Conservation (phyloP, 345 rosid genomes). For the Kandelia obovata region DNA sequence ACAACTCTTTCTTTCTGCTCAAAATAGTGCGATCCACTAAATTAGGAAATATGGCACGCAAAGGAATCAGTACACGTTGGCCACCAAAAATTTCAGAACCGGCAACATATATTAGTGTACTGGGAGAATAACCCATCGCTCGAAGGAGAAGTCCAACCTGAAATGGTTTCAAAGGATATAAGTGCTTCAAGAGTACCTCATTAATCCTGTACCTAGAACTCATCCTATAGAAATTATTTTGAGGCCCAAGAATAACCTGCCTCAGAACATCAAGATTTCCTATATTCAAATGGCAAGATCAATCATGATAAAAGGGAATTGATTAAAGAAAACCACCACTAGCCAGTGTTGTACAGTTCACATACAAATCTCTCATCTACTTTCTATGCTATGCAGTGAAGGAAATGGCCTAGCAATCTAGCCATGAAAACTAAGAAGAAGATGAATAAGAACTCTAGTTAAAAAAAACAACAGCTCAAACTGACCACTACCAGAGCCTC, state of each 20-base stretch:
- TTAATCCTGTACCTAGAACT: not conserved
- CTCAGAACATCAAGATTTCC: not conserved
- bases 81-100: conserved; percentile 97
- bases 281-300: too few species aligned
- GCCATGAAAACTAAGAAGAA: too few species aligned
- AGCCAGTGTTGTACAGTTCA: too few species aligned
- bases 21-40: conserved; percentile 71
- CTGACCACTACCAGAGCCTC: too few species aligned
- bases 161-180: conserved; percentile 22
- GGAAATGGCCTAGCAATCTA: too few species aligned
- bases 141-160: conserved; percentile 94
- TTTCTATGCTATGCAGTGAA: too few species aligned
- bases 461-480: too few species aligned
- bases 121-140: conserved; percentile 86
- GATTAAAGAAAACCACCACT: too few species aligned
- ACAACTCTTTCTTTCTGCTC: conserved; percentile 70
- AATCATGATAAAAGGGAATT: too few species aligned
- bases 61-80: conserved; percentile 82
- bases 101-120: conserved; percentile 80
- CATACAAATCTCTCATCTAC: too few species aligned
- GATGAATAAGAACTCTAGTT: too few species aligned
- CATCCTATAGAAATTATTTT: not conserved
- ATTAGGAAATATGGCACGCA: conserved; percentile 85
- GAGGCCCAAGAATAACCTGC: not conserved
- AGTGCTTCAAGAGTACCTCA: not conserved